Evolutionary conservation across 2,329 filamentous ascomycete species (phyloP).

Genomic region (Stagonosporopsis cucurbitacearum): DNA sequence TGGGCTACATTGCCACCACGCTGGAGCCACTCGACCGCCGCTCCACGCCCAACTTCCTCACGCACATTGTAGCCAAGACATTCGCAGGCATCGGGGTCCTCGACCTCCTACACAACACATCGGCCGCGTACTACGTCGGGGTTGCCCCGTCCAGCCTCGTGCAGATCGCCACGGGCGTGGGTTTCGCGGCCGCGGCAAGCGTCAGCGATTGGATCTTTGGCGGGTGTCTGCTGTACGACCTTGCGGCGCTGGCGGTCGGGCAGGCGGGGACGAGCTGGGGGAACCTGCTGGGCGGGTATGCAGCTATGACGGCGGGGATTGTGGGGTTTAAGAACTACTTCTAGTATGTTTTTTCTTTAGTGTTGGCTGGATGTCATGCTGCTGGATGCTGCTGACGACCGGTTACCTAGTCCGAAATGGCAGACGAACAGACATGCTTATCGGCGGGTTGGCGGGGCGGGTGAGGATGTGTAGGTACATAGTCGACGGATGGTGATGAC

Average conservation of each 20-base stretch:
- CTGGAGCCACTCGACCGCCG: conserved; percentile 59
- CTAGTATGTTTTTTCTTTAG: conserved; percentile 50
- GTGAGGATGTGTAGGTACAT: conserved; percentile 11
- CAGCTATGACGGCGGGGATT: conserved; percentile 60
- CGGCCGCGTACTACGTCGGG: conserved; percentile 62
- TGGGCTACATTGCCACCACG: conserved; percentile 60
- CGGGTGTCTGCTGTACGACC: conserved; percentile 64
- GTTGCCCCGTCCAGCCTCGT: conserved; percentile 55
- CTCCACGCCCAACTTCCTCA: conserved; percentile 61
- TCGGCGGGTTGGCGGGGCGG: conserved; percentile 21
- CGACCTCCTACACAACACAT: conserved; percentile 65
- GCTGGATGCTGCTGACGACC: conserved; percentile 27
- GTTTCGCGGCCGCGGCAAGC: conserved; percentile 58
- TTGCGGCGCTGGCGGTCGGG: conserved; percentile 61
- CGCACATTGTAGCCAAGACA: conserved; percentile 64
- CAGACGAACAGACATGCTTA: conserved; percentile 32
- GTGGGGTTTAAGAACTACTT: conserved; percentile 60
- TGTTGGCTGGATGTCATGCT: neutral
- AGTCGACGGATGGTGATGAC: neutral
- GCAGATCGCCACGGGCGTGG: conserved; percentile 61
- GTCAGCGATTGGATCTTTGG: conserved; percentile 67
- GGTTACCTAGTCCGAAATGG: conserved; percentile 33
- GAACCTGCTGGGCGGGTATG: conserved; percentile 59
- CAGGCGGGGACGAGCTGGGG: conserved; percentile 60
- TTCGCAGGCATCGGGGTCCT: conserved; percentile 67